These are phyloP conservation scores for Evansstolkia leycettana DNA, from an alignment of 495 filamentous ascomycete genomes.

Conservation along the genomic window DNA sequence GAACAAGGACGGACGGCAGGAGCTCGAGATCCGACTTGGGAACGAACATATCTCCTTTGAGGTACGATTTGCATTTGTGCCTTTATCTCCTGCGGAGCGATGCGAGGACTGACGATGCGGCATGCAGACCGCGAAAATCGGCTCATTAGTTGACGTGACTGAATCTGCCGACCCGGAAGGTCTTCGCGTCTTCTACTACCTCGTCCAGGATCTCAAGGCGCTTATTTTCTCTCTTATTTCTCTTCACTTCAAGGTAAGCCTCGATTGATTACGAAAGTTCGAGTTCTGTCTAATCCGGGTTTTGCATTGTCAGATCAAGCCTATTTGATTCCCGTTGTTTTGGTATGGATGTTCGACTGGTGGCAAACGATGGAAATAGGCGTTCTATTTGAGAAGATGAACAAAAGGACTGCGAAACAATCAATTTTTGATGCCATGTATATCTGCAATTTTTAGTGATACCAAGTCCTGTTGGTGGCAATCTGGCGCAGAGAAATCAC, in stretches of 20 bases:
- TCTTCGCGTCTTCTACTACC: conserved; percentile 97
- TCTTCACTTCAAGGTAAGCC: conserved; percentile 87
- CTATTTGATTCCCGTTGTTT: conserved; percentile 41
- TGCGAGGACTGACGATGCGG: too few relatives aligned
- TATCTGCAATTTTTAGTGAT: too few relatives aligned
- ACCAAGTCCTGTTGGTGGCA: too few relatives aligned
- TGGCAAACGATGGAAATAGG: neutral
- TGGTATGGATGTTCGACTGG: neutral
- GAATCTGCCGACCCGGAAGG: conserved; percentile 95
- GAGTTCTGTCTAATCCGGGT: conserved; percentile 3
- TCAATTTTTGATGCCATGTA: too few relatives aligned
- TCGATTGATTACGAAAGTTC: conserved; percentile 2
- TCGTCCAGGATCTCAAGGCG: conserved; percentile 95
- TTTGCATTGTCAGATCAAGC: conserved; percentile 49
- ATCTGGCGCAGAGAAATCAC: too few relatives aligned
- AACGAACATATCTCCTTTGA: conserved; percentile 98
- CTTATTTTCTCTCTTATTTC: conserved; percentile 93
- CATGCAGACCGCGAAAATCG: conserved; percentile 88
- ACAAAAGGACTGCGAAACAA: neutral
- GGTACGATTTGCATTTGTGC: conserved; percentile 31
- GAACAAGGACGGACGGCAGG: conserved; percentile 97
- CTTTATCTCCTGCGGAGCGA: neutral
- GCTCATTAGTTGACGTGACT: conserved; percentile 90
- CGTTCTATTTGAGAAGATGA: neutral
- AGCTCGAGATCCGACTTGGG: conserved; percentile 88